phyloP scores from a whole-genome alignment of 345 rosid species.

The Adansonia digitata region DNA sequence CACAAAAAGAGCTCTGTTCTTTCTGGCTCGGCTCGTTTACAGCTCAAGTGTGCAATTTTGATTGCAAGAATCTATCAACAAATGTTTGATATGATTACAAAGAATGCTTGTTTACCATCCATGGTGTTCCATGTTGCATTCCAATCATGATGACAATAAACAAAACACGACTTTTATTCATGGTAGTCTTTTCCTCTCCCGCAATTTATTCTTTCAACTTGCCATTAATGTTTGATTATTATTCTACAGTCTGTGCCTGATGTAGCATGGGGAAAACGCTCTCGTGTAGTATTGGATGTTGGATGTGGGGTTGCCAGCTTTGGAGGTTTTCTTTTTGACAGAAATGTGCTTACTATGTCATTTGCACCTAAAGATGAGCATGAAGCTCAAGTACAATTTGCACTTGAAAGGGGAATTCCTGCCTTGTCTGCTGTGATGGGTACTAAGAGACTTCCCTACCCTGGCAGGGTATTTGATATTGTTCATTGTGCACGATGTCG shows the following conservation, averaged over 20 bases:
- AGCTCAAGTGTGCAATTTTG: no score
- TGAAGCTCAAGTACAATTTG: constrained; percentile 97
- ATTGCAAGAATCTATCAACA: not conserved
- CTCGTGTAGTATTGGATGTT: constrained; percentile 89
- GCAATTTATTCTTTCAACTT: not conserved
- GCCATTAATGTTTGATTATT: not conserved
- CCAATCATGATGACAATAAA: not conserved
- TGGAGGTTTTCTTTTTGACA: constrained; percentile 76
- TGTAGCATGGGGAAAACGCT: constrained; percentile 75
- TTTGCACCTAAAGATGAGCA: constrained; percentile 99
- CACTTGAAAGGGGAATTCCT: constrained; percentile 98
- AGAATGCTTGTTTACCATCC: not conserved
- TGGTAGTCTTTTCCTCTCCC: not conserved
- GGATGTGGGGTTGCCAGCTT: constrained; percentile 99
- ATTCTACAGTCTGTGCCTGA: constrained; percentile 68
- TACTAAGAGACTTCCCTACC: constrained; percentile 88
- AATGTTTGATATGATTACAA: not conserved
- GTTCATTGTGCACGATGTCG: constrained; percentile 99
- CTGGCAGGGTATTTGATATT: constrained; percentile 79
- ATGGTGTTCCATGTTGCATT: not conserved
- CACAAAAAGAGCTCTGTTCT: no score
- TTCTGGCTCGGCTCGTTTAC: no score
- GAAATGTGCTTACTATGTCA: constrained; percentile 77
- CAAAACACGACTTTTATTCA: not conserved
- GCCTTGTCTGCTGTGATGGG: constrained; percentile 99